A percentile compares a stretch with the other conserved stretches of the same genome.
Conservation (phyloP, 2,329 filamentous ascomycete species). For the Tolypocladium sp. region DNA sequence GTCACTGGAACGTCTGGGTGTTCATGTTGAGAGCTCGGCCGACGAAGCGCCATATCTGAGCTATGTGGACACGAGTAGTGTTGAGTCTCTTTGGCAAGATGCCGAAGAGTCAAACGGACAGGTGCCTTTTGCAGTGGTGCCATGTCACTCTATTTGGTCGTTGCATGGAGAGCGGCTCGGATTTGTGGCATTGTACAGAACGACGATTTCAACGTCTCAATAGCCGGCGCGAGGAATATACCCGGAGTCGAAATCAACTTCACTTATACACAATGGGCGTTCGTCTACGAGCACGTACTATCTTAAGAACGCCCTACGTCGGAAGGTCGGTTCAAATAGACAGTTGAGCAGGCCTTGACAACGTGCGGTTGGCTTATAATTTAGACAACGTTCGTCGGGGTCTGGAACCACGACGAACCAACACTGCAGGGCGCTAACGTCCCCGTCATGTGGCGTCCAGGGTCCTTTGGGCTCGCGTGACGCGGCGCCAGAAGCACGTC, state of each 20-base stretch:
- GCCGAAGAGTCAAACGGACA: background rate
- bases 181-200: conserved; percentile 21
- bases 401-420: background rate
- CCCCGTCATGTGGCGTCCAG: background rate
- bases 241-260: background rate
- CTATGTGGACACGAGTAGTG: conserved; percentile 18
- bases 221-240: conserved; percentile 4
- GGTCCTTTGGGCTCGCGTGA: background rate
- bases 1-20: conserved; percentile 12
- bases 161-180: conserved; percentile 18
- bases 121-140: conserved; percentile 16
- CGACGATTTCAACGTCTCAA: conserved; percentile 6
- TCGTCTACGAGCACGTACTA: background rate
- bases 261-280: background rate
- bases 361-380: background rate
- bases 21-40: conserved; percentile 2
- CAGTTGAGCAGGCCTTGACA: background rate
- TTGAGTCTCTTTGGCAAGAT: conserved; percentile 9
- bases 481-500: background rate
- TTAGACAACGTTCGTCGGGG: background rate
- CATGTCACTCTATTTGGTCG: conserved; percentile 28
- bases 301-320: background rate
- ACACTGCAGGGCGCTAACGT: background rate
- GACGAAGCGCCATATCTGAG: conserved; percentile 17
- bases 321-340: background rate